Evolutionary conservation across 192 early-diverging fungal genomes (phyloP).

Genomic region (Coemansia sp.): DNA sequence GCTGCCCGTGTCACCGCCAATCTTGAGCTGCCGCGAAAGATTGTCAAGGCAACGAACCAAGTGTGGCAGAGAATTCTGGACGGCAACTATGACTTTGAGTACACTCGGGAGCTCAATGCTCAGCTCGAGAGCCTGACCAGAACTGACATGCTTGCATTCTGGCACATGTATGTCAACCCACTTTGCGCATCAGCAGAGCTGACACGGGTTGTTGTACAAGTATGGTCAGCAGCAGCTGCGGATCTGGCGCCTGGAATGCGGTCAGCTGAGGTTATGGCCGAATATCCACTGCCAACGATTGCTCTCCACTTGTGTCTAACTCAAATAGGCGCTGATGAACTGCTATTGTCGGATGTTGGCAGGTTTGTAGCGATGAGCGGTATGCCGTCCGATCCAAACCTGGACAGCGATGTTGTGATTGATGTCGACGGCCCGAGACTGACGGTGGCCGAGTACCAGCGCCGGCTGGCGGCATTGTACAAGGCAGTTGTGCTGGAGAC

Average conservation of each 20-base stretch:
- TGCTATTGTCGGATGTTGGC: constrained; percentile 1
- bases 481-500: constrained; percentile 4
- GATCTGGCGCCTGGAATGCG: not conserved
- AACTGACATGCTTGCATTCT: constrained; percentile 28
- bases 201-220: constrained; percentile 18
- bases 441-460: constrained; percentile 4
- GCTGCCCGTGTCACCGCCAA: constrained; percentile 58
- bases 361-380: constrained; percentile 1
- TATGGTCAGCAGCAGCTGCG: constrained; percentile 5
- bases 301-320: constrained; percentile 14
- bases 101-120: constrained; percentile 5
- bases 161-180: constrained; percentile 26
- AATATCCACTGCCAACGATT: constrained; percentile 8
- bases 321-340: not conserved
- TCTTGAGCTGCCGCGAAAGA: constrained; percentile 66
- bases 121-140: constrained; percentile 13
- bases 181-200: not conserved
- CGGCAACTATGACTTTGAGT: constrained; percentile 76
- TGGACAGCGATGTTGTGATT: not conserved
- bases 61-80: constrained; percentile 66
- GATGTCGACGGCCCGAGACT: not conserved
- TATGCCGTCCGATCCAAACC: not conserved
- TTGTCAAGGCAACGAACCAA: constrained; percentile 59
- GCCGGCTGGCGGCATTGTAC: constrained; percentile 1
- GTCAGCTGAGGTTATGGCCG: not conserved